Evolutionary conservation across 768 basidiomycete genomes (phyloP), one percentile per base, ranked within the genome.

Genomic region (Suillus spraguei): DNA sequence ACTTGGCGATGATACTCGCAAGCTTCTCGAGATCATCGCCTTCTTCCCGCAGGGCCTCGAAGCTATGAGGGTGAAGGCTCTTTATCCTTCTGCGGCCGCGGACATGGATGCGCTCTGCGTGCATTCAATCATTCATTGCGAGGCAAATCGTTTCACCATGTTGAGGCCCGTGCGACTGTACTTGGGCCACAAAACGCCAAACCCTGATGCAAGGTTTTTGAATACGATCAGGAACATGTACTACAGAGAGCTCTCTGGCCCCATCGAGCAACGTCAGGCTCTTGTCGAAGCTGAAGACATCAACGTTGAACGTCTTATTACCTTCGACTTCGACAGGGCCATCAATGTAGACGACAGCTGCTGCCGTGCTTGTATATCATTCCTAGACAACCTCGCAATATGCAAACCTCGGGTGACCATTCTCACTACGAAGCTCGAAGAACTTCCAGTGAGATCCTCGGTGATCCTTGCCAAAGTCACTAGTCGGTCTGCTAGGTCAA

Each of bases 31-130:
- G 32, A 55, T 62, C 50, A 32, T 55, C n/a, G 54, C 61, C 17
- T 53, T 62, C 20, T 42, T 62, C 8, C 61, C 61, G 22, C 61
- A 62, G 44, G 61, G 61, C n/a, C 33, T 62, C 32, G 10, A 32
- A 2, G 11, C 50, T 32, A 32, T 10, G 28, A 52, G 50, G 17
- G 32, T 33, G 28, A 44, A 62, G 36, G 39, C 11, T 33, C 49
- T 35, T 50, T 42, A 6, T 24, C 59, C 59, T 16, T 24, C 44
- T 28, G 44, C 60, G 33, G 13, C 36, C n/a, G 11, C 20, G 8
- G 24, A 49, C 10, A 28, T 11, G 32, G 46, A 44, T 16, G 17
- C 33, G 4, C 60, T 60, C 17, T 60, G 14, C 1, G 9, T 14
- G 5, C 44, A 60, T 46, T 44, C 44, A 22, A 35, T 60, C 17